Conservation (phyloP, 2,329 filamentous ascomycete species). For the Xylariaceae sp. region DNA sequence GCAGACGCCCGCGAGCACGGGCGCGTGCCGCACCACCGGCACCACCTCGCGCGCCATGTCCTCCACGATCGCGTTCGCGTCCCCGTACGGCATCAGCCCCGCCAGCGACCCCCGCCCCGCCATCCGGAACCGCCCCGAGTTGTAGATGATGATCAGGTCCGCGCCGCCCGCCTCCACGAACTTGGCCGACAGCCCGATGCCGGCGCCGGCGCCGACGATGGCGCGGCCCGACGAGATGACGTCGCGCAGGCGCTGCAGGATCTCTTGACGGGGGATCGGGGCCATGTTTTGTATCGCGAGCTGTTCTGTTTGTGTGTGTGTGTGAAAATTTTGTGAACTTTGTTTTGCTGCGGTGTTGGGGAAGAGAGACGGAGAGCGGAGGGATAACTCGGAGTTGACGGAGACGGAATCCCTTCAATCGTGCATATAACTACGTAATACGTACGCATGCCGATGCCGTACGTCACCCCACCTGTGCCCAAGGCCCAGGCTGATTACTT, state of each 20-base stretch:
- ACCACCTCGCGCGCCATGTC: conserved; percentile 72
- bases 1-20: conserved; percentile 72
- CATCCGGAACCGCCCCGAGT: conserved; percentile 74
- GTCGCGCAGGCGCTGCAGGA: conserved; percentile 56
- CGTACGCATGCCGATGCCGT: no score
- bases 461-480: no score
- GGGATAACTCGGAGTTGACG: no score
- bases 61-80: conserved; percentile 70
- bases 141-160: conserved; percentile 74
- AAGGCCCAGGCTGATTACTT: no score
- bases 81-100: conserved; percentile 71
- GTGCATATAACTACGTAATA: no score
- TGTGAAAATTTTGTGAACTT: no score
- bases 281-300: no score
- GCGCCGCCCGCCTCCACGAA: conserved; percentile 69
- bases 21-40: conserved; percentile 63
- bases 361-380: no score
- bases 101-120: conserved; percentile 70
- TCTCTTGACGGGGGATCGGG: conserved; percentile 58
- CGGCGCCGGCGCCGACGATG: conserved; percentile 70
- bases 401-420: no score
- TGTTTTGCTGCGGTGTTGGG: no score
- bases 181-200: conserved; percentile 72
- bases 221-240: conserved; percentile 58
- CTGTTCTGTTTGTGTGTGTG: no score